Base-by-base conservation (phyloP, 371 early-diverging fungal species). In the Smittium culicis region DNA sequence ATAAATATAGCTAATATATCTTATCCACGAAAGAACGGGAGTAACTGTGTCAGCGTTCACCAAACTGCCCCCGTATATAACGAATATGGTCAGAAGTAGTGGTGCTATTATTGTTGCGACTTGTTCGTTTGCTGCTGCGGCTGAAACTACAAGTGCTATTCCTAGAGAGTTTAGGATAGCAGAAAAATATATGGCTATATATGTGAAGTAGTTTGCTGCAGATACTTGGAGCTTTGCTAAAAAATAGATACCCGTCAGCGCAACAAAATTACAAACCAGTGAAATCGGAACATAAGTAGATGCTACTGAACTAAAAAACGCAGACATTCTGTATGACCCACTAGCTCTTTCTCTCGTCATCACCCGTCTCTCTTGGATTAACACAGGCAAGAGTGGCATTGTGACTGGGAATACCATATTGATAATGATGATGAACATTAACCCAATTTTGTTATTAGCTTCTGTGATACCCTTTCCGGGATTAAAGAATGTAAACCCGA, bases 81-180 rank as follows among this genome's bases (percentile, higher is more conserved):
- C 66, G 31, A 81, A 73, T 30, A 73, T 66, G 54, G 76, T 68
- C 8, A 73, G 63, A 0, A 77, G 32, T 11, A 79, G 70, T 0
- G 81, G 73, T 25, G 77, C 76, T 14, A 82, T 67, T 0, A 76
- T 75, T 61, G 79, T 76, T 0, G 79, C 77, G 34, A 74, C 56
- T 32, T 79, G 68, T 20, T 77, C 27, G 17, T 34, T 62, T 11
- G 54, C 45, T 29, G 74, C 74, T 20, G 70, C 58, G 62, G 73
- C 71, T 3, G 73, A 70, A 56, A 79, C 68, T 2, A 67, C 64
- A 57, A 79, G 71, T 3, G 74, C 73, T 45, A 76, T 68, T 0
- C 71, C 70, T 1, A 79, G 59, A 0, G 71, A 66, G 16, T 66
- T 68, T n/a, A 79, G 68, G 1, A 75, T 56, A 17, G 68, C 57